Base-by-base conservation (phyloP, 1,284 basidiomycete species). In the Austroboletus rostrupii region DNA sequence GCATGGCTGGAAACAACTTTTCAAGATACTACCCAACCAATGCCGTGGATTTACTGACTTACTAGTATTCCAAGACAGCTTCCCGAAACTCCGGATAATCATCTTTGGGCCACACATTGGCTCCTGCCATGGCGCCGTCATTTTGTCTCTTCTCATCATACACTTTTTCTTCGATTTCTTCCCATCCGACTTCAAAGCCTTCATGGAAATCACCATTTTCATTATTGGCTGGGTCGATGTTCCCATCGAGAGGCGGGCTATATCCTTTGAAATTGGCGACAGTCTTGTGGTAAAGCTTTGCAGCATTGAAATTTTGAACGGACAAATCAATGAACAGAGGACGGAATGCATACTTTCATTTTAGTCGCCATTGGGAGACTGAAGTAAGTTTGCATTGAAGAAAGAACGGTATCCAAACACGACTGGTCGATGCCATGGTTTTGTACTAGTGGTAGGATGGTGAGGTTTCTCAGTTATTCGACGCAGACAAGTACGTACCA, bases 251-350 rank as follows among this genome's bases (percentile, higher is more conserved):
- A 10, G 87, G 69, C 12, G 80, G 78, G 41, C 79, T 85, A 64
- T 91, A 94, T 2, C 92, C 92, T 67, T 88, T 89, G 70, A 89
- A 93, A 59, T 85, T 85, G 1, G 75, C 56, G n/a, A 76, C 78
- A 49, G 83, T 84, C 54, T 76, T 76, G 53, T 90, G 84, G 57
- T 92, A 81, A 8, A 91, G 72, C 85, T 89, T 54, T 7, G 1
- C 28, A 19, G 45, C 20, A 29, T 26, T 7, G 23, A 29, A 20
- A 32, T 17, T 33, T 33, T 51, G 45, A 50, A 31, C 43, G 44
- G 26, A 9, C 31, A 3, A 45, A 10, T 11, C 7, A n/a, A 16
- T n/a, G 11, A 13, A 42, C 10, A 6, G 11, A 37, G 14, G 16
- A 43, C 31, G 40, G 39, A 16, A 38, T 37, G 60, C 70, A 32